phyloP scores from a whole-genome alignment of 805 yeast species.

The Myxozyma melibiosi region DNA sequence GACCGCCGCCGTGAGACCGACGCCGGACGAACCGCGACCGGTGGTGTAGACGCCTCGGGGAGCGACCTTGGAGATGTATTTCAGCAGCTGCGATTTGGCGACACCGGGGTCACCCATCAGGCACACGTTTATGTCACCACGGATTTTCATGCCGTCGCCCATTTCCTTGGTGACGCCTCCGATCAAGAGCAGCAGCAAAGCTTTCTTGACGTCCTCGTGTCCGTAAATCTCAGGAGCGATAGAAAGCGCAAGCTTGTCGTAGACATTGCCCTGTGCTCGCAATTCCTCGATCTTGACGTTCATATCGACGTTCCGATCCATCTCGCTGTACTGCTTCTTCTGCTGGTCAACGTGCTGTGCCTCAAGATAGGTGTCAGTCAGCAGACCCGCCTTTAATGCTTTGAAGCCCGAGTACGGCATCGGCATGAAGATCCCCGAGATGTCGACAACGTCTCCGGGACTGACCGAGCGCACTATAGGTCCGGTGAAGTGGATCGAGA shows the following conservation, averaged over 20 bases:
- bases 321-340: conserved; percentile 78
- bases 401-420: conserved; percentile 93
- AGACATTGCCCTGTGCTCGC: conserved; percentile 65
- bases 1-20: conserved; percentile 97
- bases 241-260: conserved; percentile 77
- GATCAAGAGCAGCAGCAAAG: conserved; percentile 76
- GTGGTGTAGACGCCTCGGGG: conserved; percentile 98
- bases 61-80: conserved; percentile 86
- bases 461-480: conserved; percentile 80
- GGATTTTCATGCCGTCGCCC: conserved; percentile 94
- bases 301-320: conserved; percentile 59
- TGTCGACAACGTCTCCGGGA: conserved; percentile 95
- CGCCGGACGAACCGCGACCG: conserved; percentile 98
- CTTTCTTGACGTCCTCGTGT: conserved; percentile 89
- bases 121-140: conserved; percentile 96
- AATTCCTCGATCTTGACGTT: conserved; percentile 59
- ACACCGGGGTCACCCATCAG: conserved; percentile 99
- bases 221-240: conserved; percentile 99
- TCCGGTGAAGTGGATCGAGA: conserved; percentile 88
- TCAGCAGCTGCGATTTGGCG: conserved; percentile 93
- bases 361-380: conserved; percentile 91
- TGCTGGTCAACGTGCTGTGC: conserved; percentile 86
- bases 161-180: conserved; percentile 95
- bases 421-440: conserved; percentile 90
- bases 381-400: conserved; percentile 87